Conservation (phyloP, 495 filamentous ascomycete genomes). For the Podospora pseudopauciseta region DNA sequence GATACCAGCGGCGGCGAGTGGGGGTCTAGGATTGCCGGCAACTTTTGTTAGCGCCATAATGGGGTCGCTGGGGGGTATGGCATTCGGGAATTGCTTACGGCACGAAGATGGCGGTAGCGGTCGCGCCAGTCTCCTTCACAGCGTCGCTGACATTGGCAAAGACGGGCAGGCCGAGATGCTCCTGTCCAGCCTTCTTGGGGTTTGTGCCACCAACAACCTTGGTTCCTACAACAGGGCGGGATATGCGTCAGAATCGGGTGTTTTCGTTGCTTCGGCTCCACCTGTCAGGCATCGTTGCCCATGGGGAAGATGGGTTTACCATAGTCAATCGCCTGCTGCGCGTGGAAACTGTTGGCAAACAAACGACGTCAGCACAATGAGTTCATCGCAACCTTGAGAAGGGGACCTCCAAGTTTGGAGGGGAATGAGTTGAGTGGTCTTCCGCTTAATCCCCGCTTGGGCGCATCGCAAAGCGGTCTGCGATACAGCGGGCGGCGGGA, state of each 20-base stretch:
- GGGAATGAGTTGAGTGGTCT: background rate
- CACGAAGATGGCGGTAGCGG: slow-evolving; percentile 93
- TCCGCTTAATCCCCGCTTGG: background rate
- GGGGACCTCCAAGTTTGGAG: background rate
- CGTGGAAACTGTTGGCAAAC: slow-evolving; percentile 72
- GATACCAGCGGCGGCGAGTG: slow-evolving; percentile 88
- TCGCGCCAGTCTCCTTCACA: slow-evolving; percentile 85
- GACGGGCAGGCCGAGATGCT: slow-evolving; percentile 88
- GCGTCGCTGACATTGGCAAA: slow-evolving; percentile 88
- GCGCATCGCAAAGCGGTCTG: background rate
- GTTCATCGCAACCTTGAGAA: background rate
- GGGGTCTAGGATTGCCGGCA: slow-evolving; percentile 55
- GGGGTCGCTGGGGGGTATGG: background rate
- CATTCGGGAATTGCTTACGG: slow-evolving; percentile 56
- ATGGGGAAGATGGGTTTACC: slow-evolving; percentile 51
- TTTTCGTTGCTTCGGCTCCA: slow-evolving; percentile 3
- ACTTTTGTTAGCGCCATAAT: slow-evolving; percentile 9
- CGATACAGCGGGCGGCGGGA: background rate
- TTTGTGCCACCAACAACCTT: slow-evolving; percentile 98
- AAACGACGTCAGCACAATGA: slow-evolving; percentile 38
- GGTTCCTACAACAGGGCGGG: slow-evolving; percentile 58
- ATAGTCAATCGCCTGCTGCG: slow-evolving; percentile 95
- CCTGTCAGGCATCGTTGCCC: background rate
- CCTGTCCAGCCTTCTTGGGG: slow-evolving; percentile 92
- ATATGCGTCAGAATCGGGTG: slow-evolving; percentile 18